These are phyloP conservation scores for Hemisphaericaspora lyxosophila DNA, from an alignment of 1,139 yeast genomes.

Conservation along the genomic window DNA sequence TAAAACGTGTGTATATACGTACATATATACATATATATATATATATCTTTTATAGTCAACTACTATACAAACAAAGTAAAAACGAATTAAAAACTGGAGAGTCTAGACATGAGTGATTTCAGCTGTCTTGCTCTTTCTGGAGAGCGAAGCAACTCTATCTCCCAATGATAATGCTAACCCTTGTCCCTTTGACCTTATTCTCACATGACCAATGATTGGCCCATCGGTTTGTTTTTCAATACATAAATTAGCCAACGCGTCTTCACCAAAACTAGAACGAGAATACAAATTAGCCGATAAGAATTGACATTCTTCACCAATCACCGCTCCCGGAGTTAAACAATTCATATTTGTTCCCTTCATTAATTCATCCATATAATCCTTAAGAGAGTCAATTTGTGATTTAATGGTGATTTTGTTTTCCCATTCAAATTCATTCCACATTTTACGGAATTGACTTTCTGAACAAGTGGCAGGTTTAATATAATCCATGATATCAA, in stretches of 20 bases:
- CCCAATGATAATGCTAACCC: constrained; percentile 95
- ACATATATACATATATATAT: no score
- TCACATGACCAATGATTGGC: constrained; percentile 87
- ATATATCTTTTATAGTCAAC: not conserved
- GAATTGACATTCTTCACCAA: constrained; percentile 87
- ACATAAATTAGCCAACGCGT: constrained; percentile 93
- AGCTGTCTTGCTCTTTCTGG: constrained; percentile 50
- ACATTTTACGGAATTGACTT: constrained; percentile 90
- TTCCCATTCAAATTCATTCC: constrained; percentile 99
- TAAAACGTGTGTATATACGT: no score
- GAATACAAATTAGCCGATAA: constrained; percentile 93
- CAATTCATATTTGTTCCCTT: constrained; percentile 92
- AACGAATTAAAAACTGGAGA: not conserved
- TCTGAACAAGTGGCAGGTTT: constrained; percentile 91
- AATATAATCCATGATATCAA: constrained; percentile 96
- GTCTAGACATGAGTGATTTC: constrained; percentile 22
- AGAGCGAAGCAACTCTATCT: constrained; percentile 82
- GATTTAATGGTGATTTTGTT: constrained; percentile 92
- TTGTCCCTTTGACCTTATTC: constrained; percentile 97
- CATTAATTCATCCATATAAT: constrained; percentile 75
- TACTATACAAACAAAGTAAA: constrained; percentile 3
- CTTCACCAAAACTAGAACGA: constrained; percentile 93
- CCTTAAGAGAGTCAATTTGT: constrained; percentile 64
- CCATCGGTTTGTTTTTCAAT: constrained; percentile 79
- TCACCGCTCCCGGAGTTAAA: constrained; percentile 85